These are phyloP conservation scores for Tranzscheliella williamsii DNA, from an alignment of 1,284 basidiomycete species.

Conservation along the genomic window DNA sequence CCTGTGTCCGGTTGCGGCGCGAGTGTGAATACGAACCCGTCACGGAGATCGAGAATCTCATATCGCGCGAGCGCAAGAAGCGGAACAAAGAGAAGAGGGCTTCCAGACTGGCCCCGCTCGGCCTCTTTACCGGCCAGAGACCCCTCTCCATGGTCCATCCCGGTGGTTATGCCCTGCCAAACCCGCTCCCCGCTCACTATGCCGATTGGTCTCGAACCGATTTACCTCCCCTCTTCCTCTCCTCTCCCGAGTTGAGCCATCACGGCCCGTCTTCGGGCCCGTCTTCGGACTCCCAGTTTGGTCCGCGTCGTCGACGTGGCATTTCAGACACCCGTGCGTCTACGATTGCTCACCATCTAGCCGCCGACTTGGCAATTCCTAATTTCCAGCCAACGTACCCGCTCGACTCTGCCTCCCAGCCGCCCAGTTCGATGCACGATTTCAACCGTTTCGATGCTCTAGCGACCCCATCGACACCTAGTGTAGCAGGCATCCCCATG, in stretches of 20 bases:
- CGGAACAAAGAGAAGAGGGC: conserved; percentile 45
- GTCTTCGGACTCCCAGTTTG: conserved; percentile 15
- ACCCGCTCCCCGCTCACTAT: conserved; percentile 13
- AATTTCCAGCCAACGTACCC: conserved; percentile 3
- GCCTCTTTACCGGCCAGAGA: conserved; percentile 33
- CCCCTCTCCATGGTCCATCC: conserved; percentile 34
- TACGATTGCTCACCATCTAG: too few relatives aligned
- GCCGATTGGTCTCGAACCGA: conserved; percentile 9
- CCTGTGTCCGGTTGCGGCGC: conserved; percentile 46
- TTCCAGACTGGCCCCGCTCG: conserved; percentile 22
- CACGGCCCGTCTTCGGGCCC: conserved; percentile 5
- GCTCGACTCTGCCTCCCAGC: conserved; percentile 28
- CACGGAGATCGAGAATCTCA: conserved; percentile 49
- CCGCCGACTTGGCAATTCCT: conserved; percentile 5
- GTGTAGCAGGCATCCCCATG: too few relatives aligned
- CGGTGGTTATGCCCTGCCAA: conserved; percentile 8
- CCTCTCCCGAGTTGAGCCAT: conserved; percentile 7
- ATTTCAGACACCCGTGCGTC: conserved; percentile 26
- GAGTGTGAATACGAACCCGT: conserved; percentile 55
- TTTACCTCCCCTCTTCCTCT: conserved; percentile 10
- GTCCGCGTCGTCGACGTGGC: conserved; percentile 28
- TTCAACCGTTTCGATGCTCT: conserved; percentile 13
- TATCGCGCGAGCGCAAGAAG: conserved; percentile 52
- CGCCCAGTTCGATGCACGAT: conserved; percentile 18
- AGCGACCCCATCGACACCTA: too few relatives aligned